Conservation (phyloP, 2,329 filamentous ascomycete genomes). For the Diaporthe aspalathi region DNA sequence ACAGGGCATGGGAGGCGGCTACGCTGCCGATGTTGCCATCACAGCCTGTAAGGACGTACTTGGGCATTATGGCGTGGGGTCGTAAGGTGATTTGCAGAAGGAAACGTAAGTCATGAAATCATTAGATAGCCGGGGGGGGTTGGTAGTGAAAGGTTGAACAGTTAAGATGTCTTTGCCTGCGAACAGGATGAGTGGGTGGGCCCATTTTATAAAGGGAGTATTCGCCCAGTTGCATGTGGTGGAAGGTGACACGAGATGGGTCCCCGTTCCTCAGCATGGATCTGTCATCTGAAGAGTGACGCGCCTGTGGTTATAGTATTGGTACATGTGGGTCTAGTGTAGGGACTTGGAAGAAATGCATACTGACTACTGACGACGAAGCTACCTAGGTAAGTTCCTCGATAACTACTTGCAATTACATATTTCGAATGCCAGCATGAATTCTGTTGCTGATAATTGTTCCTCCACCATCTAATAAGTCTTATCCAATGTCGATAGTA, state of each 20-base stretch:
- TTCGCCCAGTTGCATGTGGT: neutral
- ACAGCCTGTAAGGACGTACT: constrained; percentile 40
- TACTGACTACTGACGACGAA: too few species aligned
- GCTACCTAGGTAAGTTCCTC: too few species aligned
- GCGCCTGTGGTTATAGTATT: too few species aligned
- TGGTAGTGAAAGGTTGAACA: neutral
- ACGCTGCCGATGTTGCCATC: constrained; percentile 40
- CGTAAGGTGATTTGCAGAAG: too few species aligned
- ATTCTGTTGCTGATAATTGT: too few species aligned
- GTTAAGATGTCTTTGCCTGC: neutral
- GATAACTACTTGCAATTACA: too few species aligned
- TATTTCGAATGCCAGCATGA: too few species aligned
- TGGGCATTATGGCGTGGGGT: constrained; percentile 33
- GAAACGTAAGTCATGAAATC: neutral
- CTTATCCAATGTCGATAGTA: too few species aligned
- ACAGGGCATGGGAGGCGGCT: constrained; percentile 39
- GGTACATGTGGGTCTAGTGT: too few species aligned
- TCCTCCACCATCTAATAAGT: too few species aligned
- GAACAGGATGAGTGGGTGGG: neutral
- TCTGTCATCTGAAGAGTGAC: too few species aligned
- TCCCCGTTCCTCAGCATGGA: neutral
- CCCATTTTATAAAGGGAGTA: neutral
- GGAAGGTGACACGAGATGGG: constrained; percentile 23
- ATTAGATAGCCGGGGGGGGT: neutral
- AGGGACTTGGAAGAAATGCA: too few species aligned